Conservation (phyloP, 345 rosid species). For the Salix dunnii region DNA sequence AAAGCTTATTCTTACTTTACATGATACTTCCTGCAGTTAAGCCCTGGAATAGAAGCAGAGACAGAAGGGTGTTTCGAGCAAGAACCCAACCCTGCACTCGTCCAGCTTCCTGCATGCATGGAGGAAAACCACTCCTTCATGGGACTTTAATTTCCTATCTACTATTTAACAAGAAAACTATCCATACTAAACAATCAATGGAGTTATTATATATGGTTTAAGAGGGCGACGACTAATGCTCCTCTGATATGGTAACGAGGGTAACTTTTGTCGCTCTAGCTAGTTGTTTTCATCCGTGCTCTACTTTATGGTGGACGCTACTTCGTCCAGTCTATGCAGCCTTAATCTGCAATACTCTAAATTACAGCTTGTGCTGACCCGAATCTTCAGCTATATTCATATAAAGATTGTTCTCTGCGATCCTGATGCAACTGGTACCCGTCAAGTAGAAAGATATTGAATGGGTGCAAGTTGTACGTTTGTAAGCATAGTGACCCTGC, state of each 20-base stretch:
- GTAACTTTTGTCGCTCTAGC: background rate
- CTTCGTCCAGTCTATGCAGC: background rate
- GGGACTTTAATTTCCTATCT: background rate
- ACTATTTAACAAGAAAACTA: background rate
- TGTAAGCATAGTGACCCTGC: background rate
- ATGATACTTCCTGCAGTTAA: constrained; percentile 1
- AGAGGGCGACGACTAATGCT: background rate
- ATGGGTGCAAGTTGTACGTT: background rate
- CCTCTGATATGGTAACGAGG: background rate
- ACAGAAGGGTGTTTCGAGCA: background rate
- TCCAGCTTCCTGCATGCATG: background rate
- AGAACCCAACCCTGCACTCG: background rate
- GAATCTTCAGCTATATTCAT: background rate
- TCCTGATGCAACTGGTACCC: background rate
- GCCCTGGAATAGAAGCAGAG: background rate
- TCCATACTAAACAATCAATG: background rate
- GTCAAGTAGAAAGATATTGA: background rate
- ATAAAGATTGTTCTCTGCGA: background rate
- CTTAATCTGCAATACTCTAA: background rate
- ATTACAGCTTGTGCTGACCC: background rate
- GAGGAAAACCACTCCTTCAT: background rate
- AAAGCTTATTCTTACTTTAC: background rate
- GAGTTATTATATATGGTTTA: background rate
- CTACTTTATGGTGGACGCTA: background rate
- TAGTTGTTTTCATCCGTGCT: background rate